Conservation (phyloP, 2,329 filamentous ascomycete genomes). For the Rhexocercosporidium sp. region DNA sequence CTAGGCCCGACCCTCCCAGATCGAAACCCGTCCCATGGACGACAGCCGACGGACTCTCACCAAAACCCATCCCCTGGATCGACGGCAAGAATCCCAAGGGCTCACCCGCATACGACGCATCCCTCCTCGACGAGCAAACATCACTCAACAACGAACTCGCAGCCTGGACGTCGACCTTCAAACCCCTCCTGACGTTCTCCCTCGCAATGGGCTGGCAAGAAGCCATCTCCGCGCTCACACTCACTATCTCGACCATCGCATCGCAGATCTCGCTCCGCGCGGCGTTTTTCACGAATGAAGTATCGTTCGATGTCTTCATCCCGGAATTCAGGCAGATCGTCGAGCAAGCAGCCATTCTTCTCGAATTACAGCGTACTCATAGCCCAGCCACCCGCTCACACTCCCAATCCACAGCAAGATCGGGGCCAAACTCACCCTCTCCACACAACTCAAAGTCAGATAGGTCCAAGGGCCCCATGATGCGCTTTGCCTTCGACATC, state of each 20-base stretch:
- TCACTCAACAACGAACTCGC: constrained; percentile 22
- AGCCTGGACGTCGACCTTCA: constrained; percentile 25
- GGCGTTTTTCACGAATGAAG: constrained; percentile 27
- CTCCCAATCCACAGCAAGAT: neutral
- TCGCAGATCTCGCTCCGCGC: constrained; percentile 27
- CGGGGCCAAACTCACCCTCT: neutral
- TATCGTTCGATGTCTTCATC: constrained; percentile 27
- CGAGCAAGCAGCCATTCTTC: constrained; percentile 12
- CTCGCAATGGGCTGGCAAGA: constrained; percentile 16
- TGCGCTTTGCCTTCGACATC: constrained; percentile 63
- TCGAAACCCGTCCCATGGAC: constrained; percentile 4
- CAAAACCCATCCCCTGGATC: constrained; percentile 26
- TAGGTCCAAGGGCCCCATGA: neutral
- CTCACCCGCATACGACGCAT: constrained; percentile 11
- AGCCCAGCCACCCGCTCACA: neutral
- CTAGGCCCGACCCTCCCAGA: neutral
- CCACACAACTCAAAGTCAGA: neutral
- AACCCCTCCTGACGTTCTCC: constrained; percentile 16
- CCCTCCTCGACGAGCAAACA: constrained; percentile 20
- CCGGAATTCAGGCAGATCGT: constrained; percentile 28
- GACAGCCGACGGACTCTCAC: neutral
- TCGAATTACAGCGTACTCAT: constrained; percentile 19
- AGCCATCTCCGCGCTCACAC: constrained; percentile 28
- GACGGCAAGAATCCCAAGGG: constrained; percentile 25
- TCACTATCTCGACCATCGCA: constrained; percentile 22